Evolutionary conservation across 1,139 yeast genomes (phyloP), one percentile per base, ranked within the genome.

Genomic region (Blastobotrys elegans): DNA sequence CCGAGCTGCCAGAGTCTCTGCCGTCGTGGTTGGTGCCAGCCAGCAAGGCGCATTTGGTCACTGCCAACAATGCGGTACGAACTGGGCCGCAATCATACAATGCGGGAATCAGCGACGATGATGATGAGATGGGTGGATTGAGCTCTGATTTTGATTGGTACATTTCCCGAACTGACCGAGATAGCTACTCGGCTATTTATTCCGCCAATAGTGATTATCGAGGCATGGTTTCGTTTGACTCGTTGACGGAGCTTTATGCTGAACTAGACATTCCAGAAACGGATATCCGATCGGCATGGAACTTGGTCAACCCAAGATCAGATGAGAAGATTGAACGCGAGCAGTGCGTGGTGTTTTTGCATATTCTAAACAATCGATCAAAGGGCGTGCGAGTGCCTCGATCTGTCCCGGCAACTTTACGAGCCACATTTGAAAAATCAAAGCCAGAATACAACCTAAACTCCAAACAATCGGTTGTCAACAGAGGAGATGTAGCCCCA

Each of bases 11-110:
- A 1, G 65, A 70, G 20, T 74, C 75, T 45, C 74, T 92, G 49
- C 98, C 98, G 1, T 80, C 77, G 37, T 90, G 97, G 97, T 77
- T 94, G 54, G 77, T 92, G 51, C 98, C 98, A 1, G 82, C 92
- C 4, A 80, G 89, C 43, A 92, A 92, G 62, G 80, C 84, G 21
- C 95, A 88, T 59, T 71, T 94, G 54, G 79, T 90, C 48, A 84
- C 84, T 51, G 95, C 95, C 24, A 84, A 84, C 63, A 73, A 73
- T 54, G 95, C 95, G 1, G 74, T 83, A 30, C 22, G 50, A 31
- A 51, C 51, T 44, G 54, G 56, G 10, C 53, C 31, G 14, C 17
- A 17, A 3, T 4, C 14, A 8, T 38, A 38, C 21, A 33, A 16
- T 18, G 44, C 46, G 11, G 46, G 42, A 8, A 33, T 17, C 11